Conservation (phyloP, 139 green algal species). For the Eudorina sp. region DNA sequence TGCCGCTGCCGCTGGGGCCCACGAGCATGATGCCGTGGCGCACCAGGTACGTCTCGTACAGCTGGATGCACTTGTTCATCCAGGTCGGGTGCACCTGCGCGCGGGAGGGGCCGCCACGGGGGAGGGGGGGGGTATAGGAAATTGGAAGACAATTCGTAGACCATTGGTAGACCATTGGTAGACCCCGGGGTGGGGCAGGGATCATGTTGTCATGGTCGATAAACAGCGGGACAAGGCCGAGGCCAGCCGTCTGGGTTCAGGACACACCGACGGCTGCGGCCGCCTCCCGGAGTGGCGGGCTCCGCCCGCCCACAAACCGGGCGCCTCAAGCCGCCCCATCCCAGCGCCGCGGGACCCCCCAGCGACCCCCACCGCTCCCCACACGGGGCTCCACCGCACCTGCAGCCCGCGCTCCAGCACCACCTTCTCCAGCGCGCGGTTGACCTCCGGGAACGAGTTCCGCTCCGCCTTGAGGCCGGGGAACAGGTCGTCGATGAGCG, state of each 20-base stretch:
- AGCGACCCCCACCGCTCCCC: no score
- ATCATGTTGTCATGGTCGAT: no score
- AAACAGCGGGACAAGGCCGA: no score
- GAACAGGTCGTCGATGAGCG: slow-evolving; percentile 96
- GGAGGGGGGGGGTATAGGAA: background rate
- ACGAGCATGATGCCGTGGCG: slow-evolving; percentile 96
- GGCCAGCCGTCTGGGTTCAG: no score
- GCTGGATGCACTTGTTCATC: slow-evolving; percentile 96
- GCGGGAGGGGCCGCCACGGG: no score
- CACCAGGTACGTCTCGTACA: slow-evolving; percentile 97
- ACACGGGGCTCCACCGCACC: background rate
- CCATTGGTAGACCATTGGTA: no score
- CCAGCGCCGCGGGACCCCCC: no score
- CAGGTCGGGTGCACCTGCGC: slow-evolving; percentile 78
- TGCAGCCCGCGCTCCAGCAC: slow-evolving; percentile 78
- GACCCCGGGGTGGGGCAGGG: no score
- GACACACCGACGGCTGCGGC: no score
- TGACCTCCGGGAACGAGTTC: slow-evolving; percentile 82
- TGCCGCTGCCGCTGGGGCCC: slow-evolving; percentile 90
- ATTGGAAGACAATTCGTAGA: background rate
- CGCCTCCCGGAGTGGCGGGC: no score
- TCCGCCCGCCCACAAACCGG: background rate
- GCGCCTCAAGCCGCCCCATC: no score
- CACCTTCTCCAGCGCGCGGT: slow-evolving; percentile 79
- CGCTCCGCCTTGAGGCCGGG: slow-evolving; percentile 81